Conservation (phyloP, 2,329 filamentous ascomycete genomes). For the Leptographium lundbergii region DNA sequence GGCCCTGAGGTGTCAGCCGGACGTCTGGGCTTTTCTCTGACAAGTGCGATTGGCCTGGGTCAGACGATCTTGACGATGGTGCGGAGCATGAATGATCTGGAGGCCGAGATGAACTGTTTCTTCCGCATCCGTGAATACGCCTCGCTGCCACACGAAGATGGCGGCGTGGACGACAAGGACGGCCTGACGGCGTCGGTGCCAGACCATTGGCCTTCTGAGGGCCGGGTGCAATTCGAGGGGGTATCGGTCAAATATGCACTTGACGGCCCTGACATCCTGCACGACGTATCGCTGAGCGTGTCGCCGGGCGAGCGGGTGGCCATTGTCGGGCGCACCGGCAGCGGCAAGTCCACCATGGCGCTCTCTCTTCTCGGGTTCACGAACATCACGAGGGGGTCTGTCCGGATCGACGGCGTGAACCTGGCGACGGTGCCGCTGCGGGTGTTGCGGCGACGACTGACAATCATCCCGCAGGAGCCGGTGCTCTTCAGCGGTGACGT, state of each 20-base stretch:
- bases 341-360: constrained; percentile 48
- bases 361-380: constrained; percentile 24
- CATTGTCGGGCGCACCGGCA: constrained; percentile 53
- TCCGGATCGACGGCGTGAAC: constrained; percentile 24
- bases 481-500: constrained; percentile 25
- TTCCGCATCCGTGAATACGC: constrained; percentile 20
- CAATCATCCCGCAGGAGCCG: constrained; percentile 27
- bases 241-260: constrained; percentile 17
- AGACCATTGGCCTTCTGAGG: constrained; percentile 16
- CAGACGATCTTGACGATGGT: constrained; percentile 38
- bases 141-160: constrained; percentile 17
- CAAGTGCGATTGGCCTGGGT: constrained; percentile 41
- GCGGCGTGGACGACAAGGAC: constrained; percentile 8
- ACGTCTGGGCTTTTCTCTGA: constrained; percentile 42
- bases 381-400: constrained; percentile 18
- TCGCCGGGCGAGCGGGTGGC: constrained; percentile 49
- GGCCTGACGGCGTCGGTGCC: constrained; percentile 8
- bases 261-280: constrained; percentile 18
- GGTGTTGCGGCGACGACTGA: constrained; percentile 23
- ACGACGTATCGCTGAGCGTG: constrained; percentile 16
- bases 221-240: constrained; percentile 17
- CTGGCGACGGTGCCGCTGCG: constrained; percentile 20
- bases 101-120: constrained; percentile 41
- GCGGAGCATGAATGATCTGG: constrained; percentile 41
- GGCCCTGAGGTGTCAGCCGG: constrained; percentile 34